Conservation (phyloP, 768 basidiomycete genomes). For the Xanthoconium stramineum region DNA sequence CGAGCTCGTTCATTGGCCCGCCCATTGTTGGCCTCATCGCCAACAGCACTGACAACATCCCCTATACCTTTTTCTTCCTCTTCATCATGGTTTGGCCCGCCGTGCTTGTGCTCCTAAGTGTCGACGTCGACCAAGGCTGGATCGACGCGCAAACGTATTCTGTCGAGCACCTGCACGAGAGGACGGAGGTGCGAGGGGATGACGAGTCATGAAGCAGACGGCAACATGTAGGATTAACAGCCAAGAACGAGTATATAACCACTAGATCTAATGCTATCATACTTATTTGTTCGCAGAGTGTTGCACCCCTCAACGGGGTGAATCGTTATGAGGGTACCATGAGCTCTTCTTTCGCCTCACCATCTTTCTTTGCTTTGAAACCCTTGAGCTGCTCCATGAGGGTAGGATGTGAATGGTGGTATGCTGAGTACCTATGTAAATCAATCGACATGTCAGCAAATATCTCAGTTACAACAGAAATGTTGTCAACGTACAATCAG, state of each 20-base stretch:
- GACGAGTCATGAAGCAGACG: neutral
- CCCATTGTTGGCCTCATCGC: constrained; percentile 85
- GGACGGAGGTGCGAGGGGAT: too few species aligned
- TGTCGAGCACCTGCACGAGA: neutral
- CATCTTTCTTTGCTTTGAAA: constrained; percentile 45
- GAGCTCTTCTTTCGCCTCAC: constrained; percentile 29
- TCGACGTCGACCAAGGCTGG: constrained; percentile 67
- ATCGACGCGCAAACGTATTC: constrained; percentile 43
- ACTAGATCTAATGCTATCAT: neutral
- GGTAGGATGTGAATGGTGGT: constrained; percentile 95
- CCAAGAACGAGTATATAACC: neutral
- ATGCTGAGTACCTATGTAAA: constrained; percentile 75
- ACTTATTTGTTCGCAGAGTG: too few species aligned
- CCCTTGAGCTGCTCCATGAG: constrained; percentile 83
- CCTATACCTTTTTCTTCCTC: constrained; percentile 88
- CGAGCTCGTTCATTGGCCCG: constrained; percentile 89
- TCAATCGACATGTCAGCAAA: neutral
- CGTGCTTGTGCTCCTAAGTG: constrained; percentile 67
- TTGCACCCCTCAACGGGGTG: too few species aligned
- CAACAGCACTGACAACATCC: constrained; percentile 87
- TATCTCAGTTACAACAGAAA: too few species aligned
- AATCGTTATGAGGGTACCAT: too few species aligned
- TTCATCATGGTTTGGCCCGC: constrained; percentile 78
- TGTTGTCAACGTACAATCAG: constrained; percentile 55
- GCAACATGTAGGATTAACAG: neutral